Evolutionary conservation across 495 filamentous ascomycete species (phyloP).

Genomic region (Lentithecium fluviatile): DNA sequence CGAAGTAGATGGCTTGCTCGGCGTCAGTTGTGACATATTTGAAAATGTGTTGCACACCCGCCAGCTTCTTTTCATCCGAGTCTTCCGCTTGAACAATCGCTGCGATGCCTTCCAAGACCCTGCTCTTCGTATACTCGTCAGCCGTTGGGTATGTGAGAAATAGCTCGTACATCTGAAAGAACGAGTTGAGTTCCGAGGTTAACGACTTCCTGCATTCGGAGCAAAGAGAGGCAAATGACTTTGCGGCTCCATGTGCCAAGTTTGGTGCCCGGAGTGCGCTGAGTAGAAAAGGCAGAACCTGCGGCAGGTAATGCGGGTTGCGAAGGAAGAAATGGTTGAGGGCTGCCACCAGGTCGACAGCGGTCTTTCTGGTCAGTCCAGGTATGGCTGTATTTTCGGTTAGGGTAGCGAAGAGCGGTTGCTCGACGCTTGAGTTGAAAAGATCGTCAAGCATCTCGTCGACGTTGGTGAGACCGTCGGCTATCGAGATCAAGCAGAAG

Average conservation of each 20-base stretch:
- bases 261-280: conserved; percentile 63
- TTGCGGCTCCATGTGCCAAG: conserved; percentile 72
- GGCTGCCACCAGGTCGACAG: conserved; percentile 71
- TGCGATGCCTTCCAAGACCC: conserved; percentile 77
- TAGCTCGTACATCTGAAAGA: conserved; percentile 72
- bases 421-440: no score
- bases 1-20: conserved; percentile 34
- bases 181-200: conserved; percentile 67
- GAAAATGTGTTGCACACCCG: conserved; percentile 63
- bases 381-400: conserved; percentile 46
- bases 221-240: conserved; percentile 76
- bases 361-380: conserved; percentile 69
- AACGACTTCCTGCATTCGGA: conserved; percentile 73
- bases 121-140: conserved; percentile 72
- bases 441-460: conserved; percentile 68
- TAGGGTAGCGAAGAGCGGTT: conserved; percentile 62
- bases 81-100: conserved; percentile 78
- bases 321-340: conserved; percentile 82
- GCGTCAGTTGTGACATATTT: conserved; percentile 61
- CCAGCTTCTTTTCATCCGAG: conserved; percentile 60
- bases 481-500: conserved; percentile 73
- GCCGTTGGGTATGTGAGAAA: conserved; percentile 61
- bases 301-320: conserved; percentile 66
- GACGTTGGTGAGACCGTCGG: conserved; percentile 54
- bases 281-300: conserved; percentile 80